Base-by-base conservation (phyloP, 1,284 basidiomycete genomes). In the Melampsora larici-populina region DNA sequence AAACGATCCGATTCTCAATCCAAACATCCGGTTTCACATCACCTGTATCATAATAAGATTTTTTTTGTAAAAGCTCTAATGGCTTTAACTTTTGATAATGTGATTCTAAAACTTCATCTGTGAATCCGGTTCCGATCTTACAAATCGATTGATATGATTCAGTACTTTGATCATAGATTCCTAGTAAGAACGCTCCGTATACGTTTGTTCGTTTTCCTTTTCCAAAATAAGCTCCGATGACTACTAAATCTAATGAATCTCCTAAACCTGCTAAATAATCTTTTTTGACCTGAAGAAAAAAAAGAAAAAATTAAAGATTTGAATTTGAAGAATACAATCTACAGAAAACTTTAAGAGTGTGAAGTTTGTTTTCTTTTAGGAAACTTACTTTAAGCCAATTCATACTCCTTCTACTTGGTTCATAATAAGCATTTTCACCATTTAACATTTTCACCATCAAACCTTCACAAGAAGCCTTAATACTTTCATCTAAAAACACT, bases 361-460 rank as follows among this genome's bases (percentile, higher is more conserved):
- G n/a, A n/a, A n/a, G n/a, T n/a, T n/a, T n/a, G n/a, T n/a, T n/a
- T n/a, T n/a, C n/a, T n/a, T n/a, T n/a, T n/a, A 64, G 68, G 60
- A 43, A 6, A 78, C 85, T 79, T 80, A 93, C 94, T 89, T 99
- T 99, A 17, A 99, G 86, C 97, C 97, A 99, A 83, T 99, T 98
- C 80, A 98, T 92, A 84, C 91, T 94, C 60, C 97, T 87, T 74
- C 94, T 87, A 83, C 92, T 95, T 1, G 97, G 97, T 84, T 98
- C 94, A 84, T 99, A 99, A 81, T 89, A 92, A 82, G 95, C 94
- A 18, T 91, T 91, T 51, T 92, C 89, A 31, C 90, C 92, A 55
- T 94, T 91, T 17, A 99, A 87, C 93, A 97, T 97, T 86, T 99
- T 99, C 79, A 99, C 94, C 97, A 99, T 97, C 68, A 99, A 87